These are phyloP conservation scores for Tolypocladium nubicola DNA, from an alignment of 2,329 filamentous ascomycete genomes.

Conservation along the genomic window DNA sequence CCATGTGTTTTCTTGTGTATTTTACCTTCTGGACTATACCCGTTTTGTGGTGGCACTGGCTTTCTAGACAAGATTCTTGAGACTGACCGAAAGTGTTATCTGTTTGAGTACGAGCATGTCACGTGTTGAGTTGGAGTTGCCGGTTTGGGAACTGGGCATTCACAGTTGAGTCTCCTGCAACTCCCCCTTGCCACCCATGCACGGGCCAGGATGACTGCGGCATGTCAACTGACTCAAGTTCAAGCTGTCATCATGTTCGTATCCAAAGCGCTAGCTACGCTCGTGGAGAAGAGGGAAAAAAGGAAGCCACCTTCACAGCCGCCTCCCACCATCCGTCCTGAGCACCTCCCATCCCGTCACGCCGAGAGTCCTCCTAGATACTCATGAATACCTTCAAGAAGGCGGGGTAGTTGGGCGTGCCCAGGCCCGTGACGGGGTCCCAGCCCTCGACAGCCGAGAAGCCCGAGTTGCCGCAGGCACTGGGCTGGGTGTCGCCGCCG, in stretches of 20 bases:
- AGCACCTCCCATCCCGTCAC: not conserved
- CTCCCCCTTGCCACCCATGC: not conserved
- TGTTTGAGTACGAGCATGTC: not conserved
- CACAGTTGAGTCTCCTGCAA: not conserved
- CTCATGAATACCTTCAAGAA: conserved; percentile 31
- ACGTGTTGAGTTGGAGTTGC: not conserved
- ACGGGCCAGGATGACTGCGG: not conserved
- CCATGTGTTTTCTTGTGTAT: not conserved
- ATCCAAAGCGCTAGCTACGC: not conserved
- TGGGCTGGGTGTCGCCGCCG: conserved; percentile 1
- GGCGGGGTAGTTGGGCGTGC: conserved; percentile 8
- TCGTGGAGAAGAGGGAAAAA: not conserved
- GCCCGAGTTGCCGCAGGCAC: conserved; percentile 8
- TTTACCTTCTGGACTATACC: not conserved
- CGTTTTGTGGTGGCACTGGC: not conserved
- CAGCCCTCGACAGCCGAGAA: conserved; percentile 10
- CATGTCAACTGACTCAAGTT: not conserved
- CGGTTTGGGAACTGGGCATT: not conserved
- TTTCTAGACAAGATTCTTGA: not conserved
- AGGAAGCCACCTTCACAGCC: not conserved
- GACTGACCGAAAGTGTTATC: not conserved
- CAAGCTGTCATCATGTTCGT: not conserved
- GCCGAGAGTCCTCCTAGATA: not conserved
- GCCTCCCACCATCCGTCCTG: not conserved
- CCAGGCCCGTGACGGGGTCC: conserved; percentile 10